Conservation (phyloP, 2,329 filamentous ascomycete genomes). For the Ceratocystis harringtonii region DNA sequence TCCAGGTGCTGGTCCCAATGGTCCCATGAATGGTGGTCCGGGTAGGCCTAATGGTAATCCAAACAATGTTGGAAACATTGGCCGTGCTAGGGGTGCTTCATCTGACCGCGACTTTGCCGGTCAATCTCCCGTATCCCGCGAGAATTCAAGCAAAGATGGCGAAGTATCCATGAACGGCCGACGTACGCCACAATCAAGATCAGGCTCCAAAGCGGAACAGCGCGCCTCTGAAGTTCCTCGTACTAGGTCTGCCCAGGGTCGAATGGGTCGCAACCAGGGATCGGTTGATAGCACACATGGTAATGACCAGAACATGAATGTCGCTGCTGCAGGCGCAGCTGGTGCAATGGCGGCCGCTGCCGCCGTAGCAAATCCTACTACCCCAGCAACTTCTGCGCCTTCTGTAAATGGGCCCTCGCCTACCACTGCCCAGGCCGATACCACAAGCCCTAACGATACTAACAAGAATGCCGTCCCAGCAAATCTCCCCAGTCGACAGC, state of each 20-base stretch:
- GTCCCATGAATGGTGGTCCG: slow-evolving; percentile 23
- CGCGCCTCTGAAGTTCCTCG: slow-evolving; percentile 11
- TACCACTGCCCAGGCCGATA: slow-evolving; percentile 1
- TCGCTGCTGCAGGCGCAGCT: slow-evolving; percentile 28
- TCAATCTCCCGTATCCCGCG: slow-evolving; percentile 7
- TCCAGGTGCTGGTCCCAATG: slow-evolving; percentile 6
- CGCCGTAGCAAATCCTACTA: slow-evolving; percentile 4
- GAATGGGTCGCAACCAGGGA: slow-evolving; percentile 36
- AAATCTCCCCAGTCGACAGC: slow-evolving; percentile 41
- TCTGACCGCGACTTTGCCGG: slow-evolving; percentile 27
- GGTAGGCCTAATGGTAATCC: slow-evolving; percentile 37
- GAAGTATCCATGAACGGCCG: slow-evolving; percentile 7
- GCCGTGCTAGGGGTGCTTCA: slow-evolving; percentile 35
- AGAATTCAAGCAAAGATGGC: not conserved
- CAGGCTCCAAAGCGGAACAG: slow-evolving; percentile 15
- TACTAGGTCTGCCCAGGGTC: slow-evolving; percentile 15
- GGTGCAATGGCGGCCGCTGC: slow-evolving; percentile 22
- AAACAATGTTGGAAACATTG: slow-evolving; percentile 29
- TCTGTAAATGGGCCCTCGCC: slow-evolving; percentile 7
- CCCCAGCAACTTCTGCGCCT: slow-evolving; percentile 8
- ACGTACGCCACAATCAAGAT: slow-evolving; percentile 15
- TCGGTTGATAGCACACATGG: slow-evolving; percentile 48
- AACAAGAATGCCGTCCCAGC: slow-evolving; percentile 34
- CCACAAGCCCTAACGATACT: slow-evolving; percentile 11
- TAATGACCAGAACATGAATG: slow-evolving; percentile 38